These are phyloP conservation scores for Salix exigua DNA, from an alignment of 345 rosid species.

Conservation along the genomic window DNA sequence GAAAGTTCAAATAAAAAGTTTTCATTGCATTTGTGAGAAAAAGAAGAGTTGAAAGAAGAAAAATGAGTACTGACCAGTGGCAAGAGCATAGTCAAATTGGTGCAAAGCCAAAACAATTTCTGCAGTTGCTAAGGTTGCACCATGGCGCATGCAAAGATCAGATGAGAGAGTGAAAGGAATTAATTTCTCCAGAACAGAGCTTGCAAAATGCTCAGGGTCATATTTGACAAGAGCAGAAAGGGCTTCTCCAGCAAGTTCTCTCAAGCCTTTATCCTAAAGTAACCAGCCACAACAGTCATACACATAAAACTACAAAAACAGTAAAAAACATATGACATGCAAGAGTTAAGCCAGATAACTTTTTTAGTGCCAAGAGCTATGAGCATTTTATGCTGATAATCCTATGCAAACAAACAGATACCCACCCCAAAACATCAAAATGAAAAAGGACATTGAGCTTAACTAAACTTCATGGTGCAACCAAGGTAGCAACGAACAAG, in stretches of 20 bases:
- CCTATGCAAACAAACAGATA: too few species aligned
- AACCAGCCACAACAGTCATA: background rate
- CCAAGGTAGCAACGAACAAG: background rate
- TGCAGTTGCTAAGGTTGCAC: slow-evolving; percentile 83
- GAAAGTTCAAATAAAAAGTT: background rate
- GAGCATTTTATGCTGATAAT: background rate
- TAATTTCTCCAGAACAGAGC: slow-evolving; percentile 62
- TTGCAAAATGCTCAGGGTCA: slow-evolving; percentile 63
- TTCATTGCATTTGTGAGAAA: slow-evolving; percentile 12
- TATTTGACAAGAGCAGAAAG: slow-evolving; percentile 87
- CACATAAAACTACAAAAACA: background rate
- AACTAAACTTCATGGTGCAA: background rate
- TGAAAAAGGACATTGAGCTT: too few species aligned
- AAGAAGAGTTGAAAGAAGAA: slow-evolving; percentile 1
- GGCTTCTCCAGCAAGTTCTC: slow-evolving; percentile 86
- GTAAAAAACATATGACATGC: background rate
- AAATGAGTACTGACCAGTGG: slow-evolving; percentile 54
- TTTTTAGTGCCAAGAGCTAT: background rate
- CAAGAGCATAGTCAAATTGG: slow-evolving; percentile 49
- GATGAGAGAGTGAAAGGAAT: slow-evolving; percentile 80
- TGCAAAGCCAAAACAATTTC: slow-evolving; percentile 78
- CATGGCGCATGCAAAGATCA: slow-evolving; percentile 90
- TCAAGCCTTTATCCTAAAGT: slow-evolving; percentile 77
- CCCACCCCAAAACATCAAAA: too few species aligned
- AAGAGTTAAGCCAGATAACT: background rate